Evolutionary conservation across 371 early-diverging fungal species (phyloP).

Genomic region (Rhizopus microsporus): DNA sequence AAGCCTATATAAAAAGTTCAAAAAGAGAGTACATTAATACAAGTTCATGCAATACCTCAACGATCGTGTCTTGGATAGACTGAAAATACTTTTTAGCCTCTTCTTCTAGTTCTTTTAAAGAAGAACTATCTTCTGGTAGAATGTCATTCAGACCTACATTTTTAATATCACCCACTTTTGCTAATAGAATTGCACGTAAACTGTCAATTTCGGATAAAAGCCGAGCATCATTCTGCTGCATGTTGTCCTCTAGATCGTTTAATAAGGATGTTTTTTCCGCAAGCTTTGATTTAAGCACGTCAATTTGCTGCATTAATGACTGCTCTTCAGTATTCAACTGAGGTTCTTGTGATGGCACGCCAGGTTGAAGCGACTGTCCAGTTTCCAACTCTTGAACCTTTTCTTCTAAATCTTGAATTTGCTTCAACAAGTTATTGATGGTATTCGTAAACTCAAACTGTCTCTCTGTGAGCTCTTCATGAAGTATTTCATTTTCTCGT

Average conservation of each 20-base stretch:
- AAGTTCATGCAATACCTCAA: not conserved
- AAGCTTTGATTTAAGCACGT: slow-evolving; percentile 27
- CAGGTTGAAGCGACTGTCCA: slow-evolving; percentile 31
- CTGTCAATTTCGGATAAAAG: slow-evolving; percentile 44
- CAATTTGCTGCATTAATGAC: slow-evolving; percentile 29
- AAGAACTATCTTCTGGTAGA: slow-evolving; percentile 28
- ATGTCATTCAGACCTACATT: slow-evolving; percentile 14
- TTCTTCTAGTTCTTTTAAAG: slow-evolving; percentile 38
- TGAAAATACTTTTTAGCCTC: slow-evolving; percentile 40
- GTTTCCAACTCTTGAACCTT: slow-evolving; percentile 51
- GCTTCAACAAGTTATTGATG: slow-evolving; percentile 50
- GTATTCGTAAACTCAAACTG: slow-evolving; percentile 39
- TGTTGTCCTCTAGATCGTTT: slow-evolving; percentile 30
- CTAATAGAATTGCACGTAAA: slow-evolving; percentile 42
- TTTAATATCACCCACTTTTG: slow-evolving; percentile 41
- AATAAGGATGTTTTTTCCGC: slow-evolving; percentile 30
- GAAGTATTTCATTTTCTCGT: slow-evolving; percentile 58
- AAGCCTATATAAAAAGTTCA: slow-evolving; percentile 8
- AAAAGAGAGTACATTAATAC: not conserved
- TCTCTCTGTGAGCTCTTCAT: slow-evolving; percentile 14
- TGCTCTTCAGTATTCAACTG: slow-evolving; percentile 28
- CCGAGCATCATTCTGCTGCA: slow-evolving; percentile 32
- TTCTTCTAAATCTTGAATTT: slow-evolving; percentile 59
- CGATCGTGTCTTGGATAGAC: slow-evolving; percentile 28
- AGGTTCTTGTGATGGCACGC: not conserved